phyloP scores from a whole-genome alignment of 352 stramenopile genomes.

The Aphanomyces cochlioides region DNA sequence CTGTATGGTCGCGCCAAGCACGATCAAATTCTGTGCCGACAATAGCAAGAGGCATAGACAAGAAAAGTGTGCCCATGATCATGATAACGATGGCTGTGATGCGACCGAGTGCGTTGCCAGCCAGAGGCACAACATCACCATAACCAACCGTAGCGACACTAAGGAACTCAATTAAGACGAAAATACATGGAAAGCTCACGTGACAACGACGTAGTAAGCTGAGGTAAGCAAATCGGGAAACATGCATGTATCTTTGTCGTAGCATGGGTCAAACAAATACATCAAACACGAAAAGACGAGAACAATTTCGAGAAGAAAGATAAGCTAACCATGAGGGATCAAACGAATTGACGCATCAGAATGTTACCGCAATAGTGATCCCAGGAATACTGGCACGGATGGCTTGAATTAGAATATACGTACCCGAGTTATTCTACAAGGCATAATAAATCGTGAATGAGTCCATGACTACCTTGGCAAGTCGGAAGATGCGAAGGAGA shows the following conservation, averaged over 20 bases:
- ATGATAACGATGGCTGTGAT: conserved; percentile 77
- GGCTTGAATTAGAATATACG: conserved; percentile 68
- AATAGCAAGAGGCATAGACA: conserved; percentile 83
- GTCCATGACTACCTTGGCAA: conserved; percentile 35
- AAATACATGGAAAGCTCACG: conserved; percentile 17
- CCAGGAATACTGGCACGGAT: conserved; percentile 68
- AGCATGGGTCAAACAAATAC: conserved; percentile 75
- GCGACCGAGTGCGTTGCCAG: conserved; percentile 59
- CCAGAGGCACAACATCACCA: conserved; percentile 69
- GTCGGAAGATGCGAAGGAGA: conserved; percentile 75
- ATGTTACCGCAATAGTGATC: conserved; percentile 53
- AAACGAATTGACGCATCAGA: neutral
- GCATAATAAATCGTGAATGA: conserved; percentile 3
- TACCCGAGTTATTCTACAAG: conserved; percentile 62
- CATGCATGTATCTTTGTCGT: conserved; percentile 53
- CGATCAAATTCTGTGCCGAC: conserved; percentile 81
- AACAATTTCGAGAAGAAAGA: conserved; percentile 79
- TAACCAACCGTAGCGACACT: conserved; percentile 67
- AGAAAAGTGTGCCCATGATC: conserved; percentile 76
- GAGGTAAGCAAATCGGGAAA: conserved; percentile 73
- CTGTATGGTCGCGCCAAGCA: conserved; percentile 69
- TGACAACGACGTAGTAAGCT: conserved; percentile 74
- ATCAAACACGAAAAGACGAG: conserved; percentile 76
- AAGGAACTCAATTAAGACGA: neutral
- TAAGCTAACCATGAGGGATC: conserved; percentile 36